Percentiles rank a stretch among this genome's conserved stretches.
These are phyloP conservation scores for Maudiozyma humilis DNA, from an alignment of 1,139 yeast genomes.

Conservation along the genomic window DNA sequence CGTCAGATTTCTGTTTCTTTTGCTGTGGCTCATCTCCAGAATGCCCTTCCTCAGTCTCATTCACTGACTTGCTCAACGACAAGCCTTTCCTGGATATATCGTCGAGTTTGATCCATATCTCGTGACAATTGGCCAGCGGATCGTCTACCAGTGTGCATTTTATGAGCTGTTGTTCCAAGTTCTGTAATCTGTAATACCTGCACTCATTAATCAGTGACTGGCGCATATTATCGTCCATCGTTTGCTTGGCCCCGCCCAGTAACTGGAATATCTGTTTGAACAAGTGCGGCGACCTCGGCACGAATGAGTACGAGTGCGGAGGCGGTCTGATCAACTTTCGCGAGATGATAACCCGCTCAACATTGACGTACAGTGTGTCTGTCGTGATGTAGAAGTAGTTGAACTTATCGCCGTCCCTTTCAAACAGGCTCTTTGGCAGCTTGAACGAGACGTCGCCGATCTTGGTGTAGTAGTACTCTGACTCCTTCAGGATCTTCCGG, in stretches of 20 bases:
- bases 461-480: slow-evolving; percentile 48
- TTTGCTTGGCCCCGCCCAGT: slow-evolving; percentile 49
- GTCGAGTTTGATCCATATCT: slow-evolving; percentile 45
- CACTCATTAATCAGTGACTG: slow-evolving; percentile 56
- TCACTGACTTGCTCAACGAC: neutral
- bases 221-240: slow-evolving; percentile 47
- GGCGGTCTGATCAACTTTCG: slow-evolving; percentile 65
- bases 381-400: slow-evolving; percentile 65
- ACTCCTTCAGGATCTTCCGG: slow-evolving; percentile 41
- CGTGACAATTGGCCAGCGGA: slow-evolving; percentile 44
- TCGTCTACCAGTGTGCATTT: slow-evolving; percentile 44
- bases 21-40: neutral
- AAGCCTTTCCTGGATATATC: slow-evolving; percentile 44
- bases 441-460: slow-evolving; percentile 57
- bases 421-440: slow-evolving; percentile 48
- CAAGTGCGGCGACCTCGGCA: slow-evolving; percentile 47
- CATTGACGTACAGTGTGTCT: slow-evolving; percentile 44
- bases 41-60: neutral
- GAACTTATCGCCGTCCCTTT: slow-evolving; percentile 59
- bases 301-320: slow-evolving; percentile 44
- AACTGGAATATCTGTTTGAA: slow-evolving; percentile 54
- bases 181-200: slow-evolving; percentile 64
- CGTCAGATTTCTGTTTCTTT: neutral
- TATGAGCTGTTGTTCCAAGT: slow-evolving; percentile 63
- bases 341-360: slow-evolving; percentile 34